Percentiles rank a stretch among this genome's conserved stretches.
phyloP scores from a whole-genome alignment of 345 rosid species.

The Streptanthus diversifolius region DNA sequence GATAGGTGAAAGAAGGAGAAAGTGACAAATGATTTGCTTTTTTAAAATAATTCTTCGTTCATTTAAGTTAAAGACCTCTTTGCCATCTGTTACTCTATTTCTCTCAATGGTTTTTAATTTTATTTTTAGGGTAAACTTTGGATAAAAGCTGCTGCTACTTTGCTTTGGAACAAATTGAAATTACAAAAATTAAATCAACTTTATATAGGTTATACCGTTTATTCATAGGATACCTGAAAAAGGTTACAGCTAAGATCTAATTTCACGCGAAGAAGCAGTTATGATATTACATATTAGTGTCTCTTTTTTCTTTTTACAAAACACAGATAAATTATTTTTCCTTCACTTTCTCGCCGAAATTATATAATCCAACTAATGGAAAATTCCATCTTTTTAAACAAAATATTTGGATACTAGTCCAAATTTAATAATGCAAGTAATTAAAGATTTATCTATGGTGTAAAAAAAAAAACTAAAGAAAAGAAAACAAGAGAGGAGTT shows the following conservation, averaged over 20 bases:
- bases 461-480: too few species aligned
- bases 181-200: background rate
- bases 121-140: background rate
- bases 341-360: background rate
- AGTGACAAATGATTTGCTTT: slow-evolving; percentile 35
- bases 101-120: background rate
- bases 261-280: slow-evolving; percentile 16
- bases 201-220: slow-evolving; percentile 8
- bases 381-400: background rate
- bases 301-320: too few species aligned
- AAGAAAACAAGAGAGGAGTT: background rate
- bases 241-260: background rate
- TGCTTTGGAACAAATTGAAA: background rate
- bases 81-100: slow-evolving; percentile 19
- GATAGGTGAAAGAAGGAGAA: slow-evolving; percentile 24
- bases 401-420: background rate
- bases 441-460: too few species aligned
- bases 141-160: background rate
- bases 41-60: slow-evolving; percentile 26
- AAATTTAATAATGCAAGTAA: too few species aligned
- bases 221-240: slow-evolving; percentile 30
- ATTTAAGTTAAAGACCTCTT: slow-evolving; percentile 17
- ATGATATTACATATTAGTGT: background rate
- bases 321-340: too few species aligned
- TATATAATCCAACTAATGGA: background rate